Conservation (phyloP, 1,284 basidiomycete species). For the Cutaneotrichosporon daszewskae region DNA sequence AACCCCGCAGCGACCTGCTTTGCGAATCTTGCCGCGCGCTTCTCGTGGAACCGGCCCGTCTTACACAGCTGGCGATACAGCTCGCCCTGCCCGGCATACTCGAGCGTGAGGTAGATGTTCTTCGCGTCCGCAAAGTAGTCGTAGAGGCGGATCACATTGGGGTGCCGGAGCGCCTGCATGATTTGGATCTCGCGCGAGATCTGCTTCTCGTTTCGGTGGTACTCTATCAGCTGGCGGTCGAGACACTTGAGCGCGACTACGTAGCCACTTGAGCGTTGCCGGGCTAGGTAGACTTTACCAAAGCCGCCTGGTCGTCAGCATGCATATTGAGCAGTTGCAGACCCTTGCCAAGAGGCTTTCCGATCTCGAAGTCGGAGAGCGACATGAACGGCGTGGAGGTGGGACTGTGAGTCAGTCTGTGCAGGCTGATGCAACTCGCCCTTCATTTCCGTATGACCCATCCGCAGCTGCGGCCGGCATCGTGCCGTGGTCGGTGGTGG, state of each 20-base stretch:
- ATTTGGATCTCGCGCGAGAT: constrained; percentile 87
- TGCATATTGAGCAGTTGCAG: constrained; percentile 48
- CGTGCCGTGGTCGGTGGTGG: no score
- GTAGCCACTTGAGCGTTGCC: constrained; percentile 62
- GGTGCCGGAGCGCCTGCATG: constrained; percentile 69
- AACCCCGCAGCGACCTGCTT: constrained; percentile 96
- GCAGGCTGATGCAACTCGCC: no score
- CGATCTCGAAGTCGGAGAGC: constrained; percentile 70
- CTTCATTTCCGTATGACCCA: no score
- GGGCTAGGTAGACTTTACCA: constrained; percentile 94
- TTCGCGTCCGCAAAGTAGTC: constrained; percentile 96
- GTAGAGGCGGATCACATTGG: constrained; percentile 88
- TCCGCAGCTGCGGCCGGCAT: no score
- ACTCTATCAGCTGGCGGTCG: constrained; percentile 54
- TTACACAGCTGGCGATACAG: constrained; percentile 80
- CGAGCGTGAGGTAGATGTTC: constrained; percentile 93
- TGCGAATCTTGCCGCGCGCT: constrained; percentile 74
- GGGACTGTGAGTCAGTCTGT: no score
- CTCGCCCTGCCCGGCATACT: constrained; percentile 86
- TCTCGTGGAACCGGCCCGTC: constrained; percentile 71
- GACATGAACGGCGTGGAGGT: not conserved
- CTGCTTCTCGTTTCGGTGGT: constrained; percentile 76
- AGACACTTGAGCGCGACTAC: constrained; percentile 18
- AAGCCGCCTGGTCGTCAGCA: constrained; percentile 51
- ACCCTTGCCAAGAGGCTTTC: constrained; percentile 88